Base-by-base conservation (phyloP, 2,329 filamentous ascomycete species). In the Ceratocystis destructans region DNA sequence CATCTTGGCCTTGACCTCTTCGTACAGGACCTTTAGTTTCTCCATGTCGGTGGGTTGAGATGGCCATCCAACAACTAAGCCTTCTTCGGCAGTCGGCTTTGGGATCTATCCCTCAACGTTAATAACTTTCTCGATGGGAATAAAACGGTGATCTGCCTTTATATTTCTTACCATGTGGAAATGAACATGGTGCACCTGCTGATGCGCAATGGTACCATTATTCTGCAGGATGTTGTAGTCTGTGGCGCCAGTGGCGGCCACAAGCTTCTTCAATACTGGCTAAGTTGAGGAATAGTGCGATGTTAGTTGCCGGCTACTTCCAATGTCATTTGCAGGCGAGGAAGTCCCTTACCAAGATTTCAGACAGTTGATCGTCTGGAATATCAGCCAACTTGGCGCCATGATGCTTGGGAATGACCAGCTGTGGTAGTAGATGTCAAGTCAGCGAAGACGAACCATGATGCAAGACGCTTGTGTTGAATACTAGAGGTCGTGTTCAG, bases 141-240 rank as follows among this genome's bases (percentile, higher is more conserved):
- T 1, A 53, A 25, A 25, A 15, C 2, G 31, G 61, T 69, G 12
- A 31, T 25, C 15, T 22, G 46, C n/a, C 46, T 48, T 53, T 15
- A 17, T 25, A 17, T 41, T 46, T 71, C 80, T 70, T 82, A 90
- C 88, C 85, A 97, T 87, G 74, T 99, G 94, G 77, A 99, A 93
- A 75, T 96, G 92, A 71, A 95, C 93, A 78, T 99, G 94, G 71
- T 90, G 88, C 69, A 99, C 93, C 70, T 88, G 80, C 78, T 97
- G 94, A 76, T 99, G 94, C 20, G 94, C 94, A 72, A 93, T 83
- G 25, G 83, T 80, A 64, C 94, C 94, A 73, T 99, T 99, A 79
- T 99, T 99, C 79, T 99, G 94, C 68, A 99, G 79, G 62, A 99
- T 83, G 74, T 99, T 99, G 81, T 90, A 99, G 76, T 97, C 83